Evolutionary conservation across 352 stramenopile species (phyloP), one percentile per base, ranked within the genome.

Genomic region (Phytophthora chlamydospora): DNA sequence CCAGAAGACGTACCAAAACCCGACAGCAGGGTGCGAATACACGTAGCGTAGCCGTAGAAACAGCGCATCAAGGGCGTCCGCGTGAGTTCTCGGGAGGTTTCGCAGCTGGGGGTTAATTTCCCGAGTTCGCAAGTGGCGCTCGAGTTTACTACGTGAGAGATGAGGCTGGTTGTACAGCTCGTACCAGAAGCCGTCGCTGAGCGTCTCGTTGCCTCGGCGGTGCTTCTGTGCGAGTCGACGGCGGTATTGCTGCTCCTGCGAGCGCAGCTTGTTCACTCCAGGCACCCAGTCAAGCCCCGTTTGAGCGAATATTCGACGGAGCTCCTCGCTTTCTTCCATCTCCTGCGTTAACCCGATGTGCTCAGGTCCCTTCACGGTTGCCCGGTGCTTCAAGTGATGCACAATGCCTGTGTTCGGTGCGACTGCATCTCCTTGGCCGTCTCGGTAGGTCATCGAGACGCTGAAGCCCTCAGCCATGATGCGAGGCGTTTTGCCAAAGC

Each of bases 1-100:
- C 59, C 59, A 80, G 54, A 80, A 80, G 19, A 80, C 54, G 44
- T 70, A 80, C 72, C 72, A 80, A 13, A 77, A 57, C 44, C 31
- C 62, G 27, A 58, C 46, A 6, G 56, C 62, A 1, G 50, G 36
- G 34, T 77, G 72, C 6, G 64, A 64, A 29, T 66, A 46, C 9
- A 80, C 64, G 27, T 67, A 73, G 10, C 38, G 29, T 43, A 60
- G 3, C 4, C 40, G 39, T 11, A 44, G 39, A 11, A 43, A 59
- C 12, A 59, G 51, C 17, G 39, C 39, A 19, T 47, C 40, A 7
- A 60, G 52, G 6, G 39, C 52, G 2, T 33, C 27, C 10, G 52
- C 40, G 11, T 60, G 52, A 10, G 31, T 42, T 5, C 21, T 31
- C 10, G 34, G 16, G 10, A 60, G 31, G 19, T 7, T 40, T 24